Evolutionary conservation across 495 filamentous ascomycete genomes (phyloP).

Genomic region (Elaphomyces granulatus): DNA sequence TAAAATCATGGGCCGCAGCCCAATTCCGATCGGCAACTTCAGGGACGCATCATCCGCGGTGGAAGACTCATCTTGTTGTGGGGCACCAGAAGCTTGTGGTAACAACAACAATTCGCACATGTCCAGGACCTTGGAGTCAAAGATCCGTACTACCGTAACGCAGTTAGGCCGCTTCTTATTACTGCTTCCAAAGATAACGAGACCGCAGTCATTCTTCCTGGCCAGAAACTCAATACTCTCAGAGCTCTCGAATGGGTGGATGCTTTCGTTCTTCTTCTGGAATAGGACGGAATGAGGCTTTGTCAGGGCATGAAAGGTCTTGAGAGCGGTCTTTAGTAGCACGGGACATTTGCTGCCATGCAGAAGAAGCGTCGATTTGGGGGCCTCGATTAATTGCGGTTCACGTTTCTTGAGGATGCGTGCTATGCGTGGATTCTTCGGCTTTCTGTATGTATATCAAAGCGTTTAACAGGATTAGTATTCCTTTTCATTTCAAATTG

Average conservation of each 20-base stretch:
- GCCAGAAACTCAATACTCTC: constrained; percentile 81
- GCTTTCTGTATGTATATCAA: constrained; percentile 48
- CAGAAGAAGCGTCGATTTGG: constrained; percentile 75
- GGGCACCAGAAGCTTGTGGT: constrained; percentile 40
- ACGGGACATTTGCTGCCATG: constrained; percentile 69
- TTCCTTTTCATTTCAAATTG: constrained; percentile 9
- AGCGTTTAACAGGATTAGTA: too few relatives aligned
- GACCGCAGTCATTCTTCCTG: constrained; percentile 82
- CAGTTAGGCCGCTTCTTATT: constrained; percentile 90
- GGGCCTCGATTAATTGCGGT: constrained; percentile 76
- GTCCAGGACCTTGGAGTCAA: constrained; percentile 73
- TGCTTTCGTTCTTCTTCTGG: constrained; percentile 76
- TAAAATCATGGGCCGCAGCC: constrained; percentile 62
- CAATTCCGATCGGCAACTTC: constrained; percentile 63
- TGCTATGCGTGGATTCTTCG: constrained; percentile 86
- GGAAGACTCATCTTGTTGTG: constrained; percentile 33
- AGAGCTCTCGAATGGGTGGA: constrained; percentile 87
- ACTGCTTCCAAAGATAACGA: constrained; percentile 65
- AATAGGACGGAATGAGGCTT: constrained; percentile 70
- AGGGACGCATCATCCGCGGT: constrained; percentile 30
- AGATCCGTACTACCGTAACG: constrained; percentile 70
- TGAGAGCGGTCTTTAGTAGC: constrained; percentile 61
- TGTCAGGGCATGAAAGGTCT: constrained; percentile 68
- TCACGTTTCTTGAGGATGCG: constrained; percentile 80
- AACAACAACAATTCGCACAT: constrained; percentile 83